Base-by-base conservation (phyloP, 495 filamentous ascomycete species). In the Neurospora sp. region DNA sequence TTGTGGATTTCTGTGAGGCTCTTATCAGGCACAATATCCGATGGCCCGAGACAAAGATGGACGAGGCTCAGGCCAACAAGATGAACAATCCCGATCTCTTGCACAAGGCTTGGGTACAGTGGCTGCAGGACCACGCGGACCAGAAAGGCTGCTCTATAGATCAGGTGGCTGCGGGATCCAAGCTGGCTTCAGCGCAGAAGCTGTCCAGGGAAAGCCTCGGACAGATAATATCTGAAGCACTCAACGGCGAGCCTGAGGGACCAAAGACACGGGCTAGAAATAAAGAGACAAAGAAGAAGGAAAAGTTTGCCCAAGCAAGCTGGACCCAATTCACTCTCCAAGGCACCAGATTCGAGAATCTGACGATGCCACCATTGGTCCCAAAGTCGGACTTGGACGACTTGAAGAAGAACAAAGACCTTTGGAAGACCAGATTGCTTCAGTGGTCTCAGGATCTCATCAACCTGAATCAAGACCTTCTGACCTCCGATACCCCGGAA, bases 401-500 rank as follows among this genome's bases (percentile, higher is more conserved):
- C 3, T 23, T 42, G 20, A 35, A 38, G 71, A 72, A 71, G 40
- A 40, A 75, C 39, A 38, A 40, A 9, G 40, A 48, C 18, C 75
- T 38, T 27, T 78, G 77, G 78, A 72, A 72, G 40, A 54, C 69
- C 37, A 73, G 7, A 16, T 78, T 80, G 35, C 20, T 71, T 42
- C 20, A 69, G 7, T 80, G 78, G 78, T 80, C 75, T 69, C 72
- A 70, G 69, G 72, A 70, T 1, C 23, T 80, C 14, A 38, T 66
- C 27, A 35, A 35, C 16, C 12, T 76, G 48, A 80, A 78, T 59
- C 14, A 41, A 14, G 39, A 31, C 5, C 69, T 66, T 44, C 71
- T 78, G n/a, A 69, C n/a, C 35, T 37, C 59, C 23, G 37, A 69
- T 2, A 70, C 48, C 10, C 5, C 39, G 14, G 42, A 62, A 20